These are phyloP conservation scores for Taphrina sp. DNA, from an alignment of 1,139 yeast species.

Conservation along the genomic window DNA sequence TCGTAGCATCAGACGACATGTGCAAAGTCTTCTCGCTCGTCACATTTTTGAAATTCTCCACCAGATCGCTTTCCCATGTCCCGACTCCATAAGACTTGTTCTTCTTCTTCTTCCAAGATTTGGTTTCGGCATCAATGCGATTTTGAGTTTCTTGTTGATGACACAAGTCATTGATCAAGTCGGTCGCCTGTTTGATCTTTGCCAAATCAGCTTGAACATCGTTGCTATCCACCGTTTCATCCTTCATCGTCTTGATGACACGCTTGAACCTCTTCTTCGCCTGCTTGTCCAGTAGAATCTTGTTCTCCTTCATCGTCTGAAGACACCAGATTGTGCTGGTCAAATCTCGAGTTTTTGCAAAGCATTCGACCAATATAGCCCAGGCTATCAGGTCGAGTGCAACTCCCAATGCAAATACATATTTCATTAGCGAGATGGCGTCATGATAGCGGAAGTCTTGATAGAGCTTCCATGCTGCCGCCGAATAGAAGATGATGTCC, in stretches of 20 bases:
- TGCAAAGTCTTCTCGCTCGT: too few species aligned
- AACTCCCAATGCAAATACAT: constrained; percentile 8
- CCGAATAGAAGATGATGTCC: constrained; percentile 16
- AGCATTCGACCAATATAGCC: constrained; percentile 20
- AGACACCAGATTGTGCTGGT: constrained; percentile 25
- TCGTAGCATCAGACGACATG: too few species aligned
- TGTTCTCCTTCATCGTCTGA: constrained; percentile 25
- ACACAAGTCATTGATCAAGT: too few species aligned
- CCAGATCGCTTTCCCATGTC: constrained; percentile 47
- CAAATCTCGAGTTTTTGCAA: constrained; percentile 13
- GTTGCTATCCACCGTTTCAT: too few species aligned
- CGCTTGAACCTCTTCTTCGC: constrained; percentile 18
- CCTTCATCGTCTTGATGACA: constrained; percentile 8
- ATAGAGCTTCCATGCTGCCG: constrained; percentile 21
- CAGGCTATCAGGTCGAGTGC: constrained; percentile 25
- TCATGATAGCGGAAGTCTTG: constrained; percentile 13
- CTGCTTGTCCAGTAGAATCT: constrained; percentile 16
- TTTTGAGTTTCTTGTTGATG: too few species aligned
- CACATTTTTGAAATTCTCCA: too few species aligned
- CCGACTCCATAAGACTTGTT: neutral
- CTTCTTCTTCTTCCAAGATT: too few species aligned
- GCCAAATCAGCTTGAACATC: too few species aligned
- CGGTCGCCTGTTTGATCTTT: too few species aligned
- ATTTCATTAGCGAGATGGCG: constrained; percentile 4
- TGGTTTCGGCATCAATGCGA: too few species aligned